Conservation (phyloP, 129 eudicot species). For the Smallanthus sonchifolius region DNA sequence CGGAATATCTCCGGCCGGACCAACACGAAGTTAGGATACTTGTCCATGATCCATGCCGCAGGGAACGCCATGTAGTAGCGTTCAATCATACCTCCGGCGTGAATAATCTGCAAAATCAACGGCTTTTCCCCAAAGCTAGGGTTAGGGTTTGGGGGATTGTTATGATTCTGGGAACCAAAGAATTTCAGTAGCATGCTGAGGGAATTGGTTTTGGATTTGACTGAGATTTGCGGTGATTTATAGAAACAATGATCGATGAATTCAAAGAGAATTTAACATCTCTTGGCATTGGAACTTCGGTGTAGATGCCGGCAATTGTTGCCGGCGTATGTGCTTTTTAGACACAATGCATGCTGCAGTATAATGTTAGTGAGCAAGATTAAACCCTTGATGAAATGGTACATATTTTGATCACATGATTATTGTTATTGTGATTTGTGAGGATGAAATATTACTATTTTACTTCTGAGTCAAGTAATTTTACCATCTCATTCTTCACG, state of each 20-base stretch:
- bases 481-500: no score
- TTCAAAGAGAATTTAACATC: slow-evolving; percentile 6
- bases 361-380: no score
- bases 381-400: no score
- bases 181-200: slow-evolving; percentile 43
- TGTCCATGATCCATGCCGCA: slow-evolving; percentile 48
- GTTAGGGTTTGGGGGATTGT: no score
- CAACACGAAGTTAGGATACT: slow-evolving; percentile 51
- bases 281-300: no score
- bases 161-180: slow-evolving; percentile 18
- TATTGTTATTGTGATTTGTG: no score
- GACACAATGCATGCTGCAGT: no score
- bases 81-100: slow-evolving; percentile 54
- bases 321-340: no score
- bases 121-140: slow-evolving; percentile 24
- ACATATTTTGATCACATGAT: no score
- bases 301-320: no score
- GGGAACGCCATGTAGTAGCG: slow-evolving; percentile 71
- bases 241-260: slow-evolving; percentile 23
- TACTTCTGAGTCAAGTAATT: no score
- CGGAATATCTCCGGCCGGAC: slow-evolving; percentile 56
- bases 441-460: no score
- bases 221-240: slow-evolving; percentile 8
- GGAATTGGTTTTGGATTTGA: neutral
- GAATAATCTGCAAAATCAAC: slow-evolving; percentile 55